phyloP scores from a whole-genome alignment of 73 alveolate genomes.

The Blepharisma stoltei region DNA sequence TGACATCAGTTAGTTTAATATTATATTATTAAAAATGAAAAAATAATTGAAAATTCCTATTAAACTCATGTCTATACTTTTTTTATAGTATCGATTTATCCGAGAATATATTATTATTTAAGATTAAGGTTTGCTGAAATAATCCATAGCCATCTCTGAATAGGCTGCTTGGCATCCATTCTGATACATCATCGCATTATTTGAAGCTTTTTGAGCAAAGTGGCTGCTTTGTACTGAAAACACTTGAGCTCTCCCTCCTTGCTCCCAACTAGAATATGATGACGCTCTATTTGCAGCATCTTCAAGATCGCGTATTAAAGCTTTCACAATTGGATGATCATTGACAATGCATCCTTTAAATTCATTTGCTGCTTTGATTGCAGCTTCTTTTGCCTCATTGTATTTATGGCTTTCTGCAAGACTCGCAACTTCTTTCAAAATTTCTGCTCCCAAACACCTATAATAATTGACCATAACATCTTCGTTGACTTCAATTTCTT shows the following conservation, averaged over 20 bases:
- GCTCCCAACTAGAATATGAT: neutral
- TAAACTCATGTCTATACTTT: too few species aligned
- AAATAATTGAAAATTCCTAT: too few species aligned
- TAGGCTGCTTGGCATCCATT: neutral
- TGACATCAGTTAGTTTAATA: too few species aligned
- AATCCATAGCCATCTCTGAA: neutral
- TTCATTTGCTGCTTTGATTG: neutral
- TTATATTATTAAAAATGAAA: too few species aligned
- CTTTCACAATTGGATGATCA: neutral
- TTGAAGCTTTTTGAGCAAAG: neutral
- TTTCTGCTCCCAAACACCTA: constrained; percentile 39
- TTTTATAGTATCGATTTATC: too few species aligned
- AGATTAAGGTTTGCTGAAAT: neutral
- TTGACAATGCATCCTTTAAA: neutral
- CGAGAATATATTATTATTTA: too few species aligned
- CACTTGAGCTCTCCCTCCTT: constrained; percentile 5
- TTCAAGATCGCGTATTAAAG: neutral
- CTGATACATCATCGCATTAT: neutral
- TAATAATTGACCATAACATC: constrained; percentile 42
- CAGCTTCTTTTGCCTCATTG: constrained; percentile 28
- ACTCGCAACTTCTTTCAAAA: constrained; percentile 35
- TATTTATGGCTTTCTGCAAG: constrained; percentile 35
- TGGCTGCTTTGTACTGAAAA: neutral
- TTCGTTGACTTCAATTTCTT: constrained; percentile 26
- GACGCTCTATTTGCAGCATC: neutral